Evolutionary conservation across 345 rosid genomes (phyloP).

Genomic region (Citrus australasica): DNA sequence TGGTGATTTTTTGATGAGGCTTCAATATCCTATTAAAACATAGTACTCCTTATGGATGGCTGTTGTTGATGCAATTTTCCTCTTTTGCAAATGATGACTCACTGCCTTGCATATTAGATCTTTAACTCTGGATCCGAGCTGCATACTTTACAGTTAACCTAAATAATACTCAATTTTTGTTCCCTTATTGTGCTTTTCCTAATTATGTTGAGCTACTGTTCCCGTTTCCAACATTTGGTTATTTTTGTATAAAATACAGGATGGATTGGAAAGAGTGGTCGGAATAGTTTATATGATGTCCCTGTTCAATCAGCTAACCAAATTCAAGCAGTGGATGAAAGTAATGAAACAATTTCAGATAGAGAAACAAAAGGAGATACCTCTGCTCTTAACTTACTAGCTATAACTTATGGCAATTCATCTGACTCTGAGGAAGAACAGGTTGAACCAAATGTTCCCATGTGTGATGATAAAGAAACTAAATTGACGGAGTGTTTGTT

Average conservation of each 20-base stretch:
- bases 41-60: background rate
- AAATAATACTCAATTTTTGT: background rate
- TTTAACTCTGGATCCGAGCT: background rate
- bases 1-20: background rate
- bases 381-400: constrained; percentile 80
- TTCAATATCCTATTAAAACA: background rate
- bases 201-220: background rate
- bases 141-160: constrained; percentile 5
- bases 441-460: constrained; percentile 31
- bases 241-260: constrained; percentile 39
- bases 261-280: constrained; percentile 27
- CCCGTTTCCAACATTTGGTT: constrained; percentile 2
- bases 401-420: constrained; percentile 77
- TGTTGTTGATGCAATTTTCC: background rate
- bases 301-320: constrained; percentile 43
- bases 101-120: background rate
- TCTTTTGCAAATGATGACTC: background rate
- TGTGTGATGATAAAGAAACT: constrained; percentile 32
- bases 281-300: constrained; percentile 35
- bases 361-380: constrained; percentile 24
- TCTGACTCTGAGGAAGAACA: constrained; percentile 88
- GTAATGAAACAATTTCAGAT: constrained; percentile 27
- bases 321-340: constrained; percentile 30
- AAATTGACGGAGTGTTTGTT: constrained; percentile 17
- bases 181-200: background rate